Percentiles rank a stretch among this genome's conserved stretches.
Evolutionary conservation across 805 yeast species (phyloP).

Genomic region (Yarrowia alimentaria): DNA sequence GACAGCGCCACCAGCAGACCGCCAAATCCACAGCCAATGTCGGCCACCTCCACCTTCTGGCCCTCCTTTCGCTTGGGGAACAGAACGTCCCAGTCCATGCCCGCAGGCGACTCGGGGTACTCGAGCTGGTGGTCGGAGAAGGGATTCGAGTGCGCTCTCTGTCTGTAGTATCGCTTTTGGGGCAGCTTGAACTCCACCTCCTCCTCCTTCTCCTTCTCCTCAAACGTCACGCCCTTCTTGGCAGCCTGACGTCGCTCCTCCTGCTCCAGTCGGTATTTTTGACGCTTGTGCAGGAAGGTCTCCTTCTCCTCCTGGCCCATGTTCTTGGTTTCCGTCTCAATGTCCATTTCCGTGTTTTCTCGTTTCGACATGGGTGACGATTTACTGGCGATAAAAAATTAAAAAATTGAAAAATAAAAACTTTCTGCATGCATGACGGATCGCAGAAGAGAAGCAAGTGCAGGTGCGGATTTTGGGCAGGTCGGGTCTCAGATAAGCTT

Average conservation of each 20-base stretch:
- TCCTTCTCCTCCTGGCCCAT: constrained; percentile 23
- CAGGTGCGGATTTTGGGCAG: no score
- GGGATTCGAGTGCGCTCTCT: constrained; percentile 96
- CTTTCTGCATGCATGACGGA: constrained; percentile 8
- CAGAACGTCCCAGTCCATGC: constrained; percentile 81
- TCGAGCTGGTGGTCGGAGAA: constrained; percentile 92
- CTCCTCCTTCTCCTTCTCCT: constrained; percentile 34
- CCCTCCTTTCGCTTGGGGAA: constrained; percentile 51
- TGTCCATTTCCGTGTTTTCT: constrained; percentile 22
- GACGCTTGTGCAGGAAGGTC: constrained; percentile 36
- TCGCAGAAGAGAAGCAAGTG: not conserved
- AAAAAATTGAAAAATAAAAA: constrained; percentile 5
- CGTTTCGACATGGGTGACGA: constrained; percentile 20
- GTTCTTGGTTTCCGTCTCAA: constrained; percentile 16
- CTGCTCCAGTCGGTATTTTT: constrained; percentile 46
- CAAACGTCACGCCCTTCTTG: constrained; percentile 48
- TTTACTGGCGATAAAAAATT: not conserved
- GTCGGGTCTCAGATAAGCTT: no score
- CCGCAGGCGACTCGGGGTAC: constrained; percentile 76
- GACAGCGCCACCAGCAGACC: constrained; percentile 81
- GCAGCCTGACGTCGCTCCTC: constrained; percentile 49
- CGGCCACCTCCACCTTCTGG: constrained; percentile 75
- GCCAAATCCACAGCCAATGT: constrained; percentile 97
- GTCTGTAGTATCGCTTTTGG: constrained; percentile 81
- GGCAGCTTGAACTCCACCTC: constrained; percentile 56